A percentile compares a stretch with the other conserved stretches of the same genome.
Conservation (phyloP, 73 alveolate species). For the Tetrahymena borealis region DNA sequence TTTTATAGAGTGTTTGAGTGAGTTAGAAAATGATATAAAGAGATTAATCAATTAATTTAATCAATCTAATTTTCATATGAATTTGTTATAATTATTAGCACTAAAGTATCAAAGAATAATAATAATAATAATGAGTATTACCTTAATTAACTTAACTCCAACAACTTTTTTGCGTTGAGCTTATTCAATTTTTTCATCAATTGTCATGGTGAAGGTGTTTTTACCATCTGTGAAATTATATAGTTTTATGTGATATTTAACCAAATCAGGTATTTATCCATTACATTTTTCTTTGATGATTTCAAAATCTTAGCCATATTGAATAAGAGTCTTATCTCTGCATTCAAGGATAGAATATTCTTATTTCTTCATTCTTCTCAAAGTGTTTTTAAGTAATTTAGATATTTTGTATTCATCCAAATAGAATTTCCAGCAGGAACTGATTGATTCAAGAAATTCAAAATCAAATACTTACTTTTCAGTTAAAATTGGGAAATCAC, state of each 20-base stretch:
- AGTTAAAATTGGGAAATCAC: neutral
- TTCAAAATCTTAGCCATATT: constrained; percentile 37
- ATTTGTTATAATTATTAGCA: too few relatives aligned
- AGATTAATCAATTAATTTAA: too few relatives aligned
- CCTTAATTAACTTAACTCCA: constrained; percentile 20
- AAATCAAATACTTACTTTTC: neutral
- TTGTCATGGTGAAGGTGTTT: constrained; percentile 24
- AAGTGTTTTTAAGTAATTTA: constrained; percentile 5
- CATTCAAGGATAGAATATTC: constrained; percentile 17
- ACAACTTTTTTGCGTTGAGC: constrained; percentile 24
- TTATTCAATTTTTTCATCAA: constrained; percentile 32
- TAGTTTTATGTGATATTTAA: constrained; percentile 11
- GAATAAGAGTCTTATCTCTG: constrained; percentile 4
- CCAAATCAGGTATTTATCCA: constrained; percentile 6
- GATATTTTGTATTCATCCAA: constrained; percentile 34
- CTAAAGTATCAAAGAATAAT: too few relatives aligned
- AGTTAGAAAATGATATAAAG: too few relatives aligned
- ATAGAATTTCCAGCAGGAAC: neutral
- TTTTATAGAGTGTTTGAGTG: too few relatives aligned
- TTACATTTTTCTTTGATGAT: constrained; percentile 9
- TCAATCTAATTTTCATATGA: too few relatives aligned
- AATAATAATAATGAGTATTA: too few relatives aligned
- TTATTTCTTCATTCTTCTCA: constrained; percentile 31
- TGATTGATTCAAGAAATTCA: neutral
- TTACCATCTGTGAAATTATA: constrained; percentile 38